Evolutionary conservation across 306 rosid genomes (phyloP).

Genomic region (Castanea sativa): DNA sequence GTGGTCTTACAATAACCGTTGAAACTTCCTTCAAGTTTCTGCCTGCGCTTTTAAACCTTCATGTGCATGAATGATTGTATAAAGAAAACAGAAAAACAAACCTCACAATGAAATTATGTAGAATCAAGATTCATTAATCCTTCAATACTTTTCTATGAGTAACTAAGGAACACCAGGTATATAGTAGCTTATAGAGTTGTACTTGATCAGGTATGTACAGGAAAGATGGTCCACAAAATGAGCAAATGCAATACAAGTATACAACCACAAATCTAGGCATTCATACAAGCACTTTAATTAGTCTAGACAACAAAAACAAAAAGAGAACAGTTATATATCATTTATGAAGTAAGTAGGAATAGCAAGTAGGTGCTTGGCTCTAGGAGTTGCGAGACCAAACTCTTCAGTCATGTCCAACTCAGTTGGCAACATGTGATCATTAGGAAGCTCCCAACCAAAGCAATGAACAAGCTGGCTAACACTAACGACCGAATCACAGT

Average conservation of each 20-base stretch:
- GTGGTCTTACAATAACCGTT: no score
- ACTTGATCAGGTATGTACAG: no score
- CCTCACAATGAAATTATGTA: no score
- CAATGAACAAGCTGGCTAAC: constrained; percentile 40
- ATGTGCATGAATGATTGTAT: no score
- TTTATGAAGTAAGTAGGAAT: background rate
- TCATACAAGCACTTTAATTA: no score
- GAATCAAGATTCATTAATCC: no score
- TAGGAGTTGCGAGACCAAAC: constrained; percentile 25
- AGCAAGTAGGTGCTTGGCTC: constrained; percentile 23
- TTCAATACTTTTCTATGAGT: no score
- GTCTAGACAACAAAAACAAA: background rate
- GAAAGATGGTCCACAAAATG: background rate
- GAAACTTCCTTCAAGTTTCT: no score
- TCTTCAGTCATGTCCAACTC: constrained; percentile 39
- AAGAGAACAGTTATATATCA: background rate
- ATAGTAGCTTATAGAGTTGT: no score
- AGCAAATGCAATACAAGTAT: background rate
- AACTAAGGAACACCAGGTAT: no score
- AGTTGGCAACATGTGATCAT: constrained; percentile 15
- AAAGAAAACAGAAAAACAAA: no score
- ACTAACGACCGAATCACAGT: constrained; percentile 5
- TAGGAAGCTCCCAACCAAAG: constrained; percentile 39
- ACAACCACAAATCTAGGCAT: background rate
- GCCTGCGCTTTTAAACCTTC: no score